Evolutionary conservation across 352 stramenopile species (phyloP).

Genomic region (Pythium phragmiticola): DNA sequence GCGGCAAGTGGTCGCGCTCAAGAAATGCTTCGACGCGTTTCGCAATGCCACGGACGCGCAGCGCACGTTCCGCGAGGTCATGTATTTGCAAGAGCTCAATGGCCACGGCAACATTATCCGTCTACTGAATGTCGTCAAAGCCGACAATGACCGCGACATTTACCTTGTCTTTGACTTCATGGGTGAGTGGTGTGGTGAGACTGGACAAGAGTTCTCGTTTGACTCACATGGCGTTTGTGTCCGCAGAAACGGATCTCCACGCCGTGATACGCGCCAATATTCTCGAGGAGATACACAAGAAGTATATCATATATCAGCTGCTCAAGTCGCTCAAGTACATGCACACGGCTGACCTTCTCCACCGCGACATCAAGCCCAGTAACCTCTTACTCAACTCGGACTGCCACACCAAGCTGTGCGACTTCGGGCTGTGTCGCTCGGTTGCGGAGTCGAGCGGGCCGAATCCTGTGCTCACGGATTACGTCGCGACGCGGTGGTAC

Average conservation of each 20-base stretch:
- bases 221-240: background rate
- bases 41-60: constrained; percentile 94
- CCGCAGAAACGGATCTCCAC: constrained; percentile 93
- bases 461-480: constrained; percentile 92
- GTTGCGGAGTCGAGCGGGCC: constrained; percentile 83
- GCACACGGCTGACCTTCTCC: constrained; percentile 93
- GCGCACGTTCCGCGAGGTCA: constrained; percentile 95
- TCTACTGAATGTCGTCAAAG: constrained; percentile 92
- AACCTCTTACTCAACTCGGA: constrained; percentile 96
- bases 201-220: no score
- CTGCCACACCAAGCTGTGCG: constrained; percentile 94
- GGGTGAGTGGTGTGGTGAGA: constrained; percentile 42
- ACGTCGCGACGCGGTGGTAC: constrained; percentile 96
- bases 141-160: constrained; percentile 95
- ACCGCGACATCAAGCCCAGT: constrained; percentile 96
- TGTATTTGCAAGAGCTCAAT: constrained; percentile 93
- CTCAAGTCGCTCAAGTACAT: constrained; percentile 97
- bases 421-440: constrained; percentile 95
- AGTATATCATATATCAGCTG: constrained; percentile 97
- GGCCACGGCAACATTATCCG: constrained; percentile 95
- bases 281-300: constrained; percentile 95
- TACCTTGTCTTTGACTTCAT: constrained; percentile 98
- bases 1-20: constrained; percentile 90
- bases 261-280: constrained; percentile 95
- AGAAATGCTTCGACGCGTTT: constrained; percentile 98